Evolutionary conservation across 257 asterid genomes (phyloP).

Genomic region (Fraxinus anomala): DNA sequence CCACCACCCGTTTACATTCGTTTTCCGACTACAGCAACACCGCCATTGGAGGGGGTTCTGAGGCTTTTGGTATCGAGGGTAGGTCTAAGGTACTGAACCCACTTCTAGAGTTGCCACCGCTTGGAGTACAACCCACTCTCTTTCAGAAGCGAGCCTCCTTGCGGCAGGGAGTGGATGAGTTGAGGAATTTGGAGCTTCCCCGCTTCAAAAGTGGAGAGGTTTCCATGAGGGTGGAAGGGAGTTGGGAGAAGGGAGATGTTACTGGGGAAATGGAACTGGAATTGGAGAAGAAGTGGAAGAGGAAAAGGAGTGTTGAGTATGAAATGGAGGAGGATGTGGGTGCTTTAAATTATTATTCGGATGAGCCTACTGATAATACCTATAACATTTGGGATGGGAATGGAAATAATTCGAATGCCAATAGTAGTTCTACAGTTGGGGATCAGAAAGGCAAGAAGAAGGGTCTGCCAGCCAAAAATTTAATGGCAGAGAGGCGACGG

Average conservation of each 20-base stretch:
- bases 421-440: constrained; percentile 36
- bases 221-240: constrained; percentile 39
- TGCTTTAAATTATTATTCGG: constrained; percentile 39
- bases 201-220: constrained; percentile 44
- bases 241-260: constrained; percentile 36
- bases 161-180: constrained; percentile 29
- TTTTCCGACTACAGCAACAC: constrained; percentile 31
- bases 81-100: constrained; percentile 47
- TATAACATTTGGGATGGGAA: constrained; percentile 24
- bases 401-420: constrained; percentile 35
- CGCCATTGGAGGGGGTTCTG: constrained; percentile 31
- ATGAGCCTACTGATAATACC: constrained; percentile 38
- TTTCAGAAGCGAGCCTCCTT: constrained; percentile 55
- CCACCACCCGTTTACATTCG: constrained; percentile 32
- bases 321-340: constrained; percentile 18
- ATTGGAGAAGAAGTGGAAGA: constrained; percentile 6
- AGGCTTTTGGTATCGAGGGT: constrained; percentile 34
- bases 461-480: constrained; percentile 70
- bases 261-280: constrained; percentile 30
- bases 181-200: constrained; percentile 32
- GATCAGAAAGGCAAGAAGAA: constrained; percentile 53
- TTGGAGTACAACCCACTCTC: constrained; percentile 48
- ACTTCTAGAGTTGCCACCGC: constrained; percentile 37
- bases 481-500: constrained; percentile 79
- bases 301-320: constrained; percentile 22